Conservation (phyloP, 805 yeast genomes). For the Nakazawaea anatomiae region DNA sequence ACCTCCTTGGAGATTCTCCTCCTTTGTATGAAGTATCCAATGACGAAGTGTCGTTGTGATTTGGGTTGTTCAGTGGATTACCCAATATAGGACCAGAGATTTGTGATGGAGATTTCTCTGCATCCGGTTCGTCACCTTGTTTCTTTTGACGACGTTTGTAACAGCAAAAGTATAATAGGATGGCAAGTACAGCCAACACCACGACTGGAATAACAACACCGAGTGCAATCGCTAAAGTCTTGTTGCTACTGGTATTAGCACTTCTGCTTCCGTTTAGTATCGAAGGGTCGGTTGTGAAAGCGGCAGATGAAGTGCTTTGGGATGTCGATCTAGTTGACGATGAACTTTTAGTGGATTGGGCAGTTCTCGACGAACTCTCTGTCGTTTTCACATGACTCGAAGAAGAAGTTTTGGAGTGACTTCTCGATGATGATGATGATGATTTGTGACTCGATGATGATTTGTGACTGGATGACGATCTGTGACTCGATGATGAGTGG, state of each 20-base stretch:
- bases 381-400: not conserved
- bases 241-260: slow-evolving; percentile 19
- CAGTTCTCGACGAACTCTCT: slow-evolving; percentile 15
- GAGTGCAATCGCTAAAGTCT: slow-evolving; percentile 75
- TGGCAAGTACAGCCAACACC: slow-evolving; percentile 39
- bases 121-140: slow-evolving; percentile 23
- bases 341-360: slow-evolving; percentile 15
- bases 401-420: slow-evolving; percentile 11
- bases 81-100: slow-evolving; percentile 34
- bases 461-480: slow-evolving; percentile 14
- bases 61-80: slow-evolving; percentile 20
- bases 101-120: slow-evolving; percentile 19
- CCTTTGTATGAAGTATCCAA: slow-evolving; percentile 8
- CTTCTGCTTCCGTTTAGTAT: not conserved
- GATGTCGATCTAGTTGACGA: not conserved
- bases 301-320: slow-evolving; percentile 18
- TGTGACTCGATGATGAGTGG: slow-evolving; percentile 20
- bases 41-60: slow-evolving; percentile 13
- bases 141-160: slow-evolving; percentile 40
- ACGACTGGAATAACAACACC: slow-evolving; percentile 80
- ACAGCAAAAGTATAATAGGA: slow-evolving; percentile 51
- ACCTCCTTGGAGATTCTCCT: slow-evolving; percentile 23
- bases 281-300: slow-evolving; percentile 11
- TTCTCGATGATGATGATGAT: slow-evolving; percentile 19
- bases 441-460: slow-evolving; percentile 12